Evolutionary conservation across 257 asterid species (phyloP), one percentile per base, ranked within the genome.

Genomic region (Nicotiana paniculata): DNA sequence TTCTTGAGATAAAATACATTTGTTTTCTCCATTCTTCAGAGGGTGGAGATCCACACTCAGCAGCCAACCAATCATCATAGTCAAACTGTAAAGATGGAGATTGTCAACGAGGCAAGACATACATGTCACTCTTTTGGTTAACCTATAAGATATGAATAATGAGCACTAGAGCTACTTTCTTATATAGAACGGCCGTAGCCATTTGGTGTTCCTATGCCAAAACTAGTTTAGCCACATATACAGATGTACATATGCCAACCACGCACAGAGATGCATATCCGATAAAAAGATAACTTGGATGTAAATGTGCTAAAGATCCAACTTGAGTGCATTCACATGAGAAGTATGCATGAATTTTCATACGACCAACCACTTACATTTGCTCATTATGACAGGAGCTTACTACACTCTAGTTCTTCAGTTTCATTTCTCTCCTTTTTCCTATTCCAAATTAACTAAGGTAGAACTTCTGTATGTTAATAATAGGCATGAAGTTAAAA

Each of bases 41-140:
- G 0, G 88, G 90, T 9, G 88, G 84, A 43, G 85, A 85, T 10
- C 91, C 91, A 55, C 90, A 87, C 90, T 90, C 81, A 5, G 82
- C 91, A 28, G 97, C 99, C 87, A 96, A 82, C 98, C 97, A 93
- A 81, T 92, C 93, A 78, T 94, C 89, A 17, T 96, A 96, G 82
- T 93, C 97, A 32, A 91, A 96, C 99, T 94, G 92, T 85, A 81
- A 24, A 39, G 28, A 53, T 7, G 15, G 5, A 13, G 24, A 72
- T 46, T 6, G 8, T 24, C n/a, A 12, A 13, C 2, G 13, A 72
- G 61, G 35, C 15, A 24, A 24, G 61, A 46, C 26, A 33, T 24
- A 70, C 4, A 10, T 28, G 57, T 18, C 57, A 39, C 10, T 69
- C 18, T 18, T n/a, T n/a, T 68, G 30, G 54, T 37, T 2, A 68